Conservation (phyloP, 192 early-diverging fungal species). For the Coemansia sp. region DNA sequence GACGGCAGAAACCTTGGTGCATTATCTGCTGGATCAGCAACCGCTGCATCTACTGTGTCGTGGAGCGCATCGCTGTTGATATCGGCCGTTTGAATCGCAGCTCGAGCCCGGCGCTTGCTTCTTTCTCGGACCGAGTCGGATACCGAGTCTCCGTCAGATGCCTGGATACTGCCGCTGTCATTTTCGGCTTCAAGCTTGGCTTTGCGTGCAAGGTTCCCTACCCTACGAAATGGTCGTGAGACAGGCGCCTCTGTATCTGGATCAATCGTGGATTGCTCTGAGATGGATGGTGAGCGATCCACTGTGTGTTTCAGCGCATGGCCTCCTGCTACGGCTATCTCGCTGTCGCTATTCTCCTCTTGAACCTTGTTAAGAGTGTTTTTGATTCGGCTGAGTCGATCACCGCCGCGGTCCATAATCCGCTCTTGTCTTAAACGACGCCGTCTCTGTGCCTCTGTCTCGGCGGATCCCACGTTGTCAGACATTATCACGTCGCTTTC, state of each 20-base stretch:
- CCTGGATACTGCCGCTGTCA: not conserved
- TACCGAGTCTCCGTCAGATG: conserved; percentile 1
- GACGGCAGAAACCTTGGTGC: not conserved
- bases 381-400: conserved; percentile 47
- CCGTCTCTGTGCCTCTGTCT: conserved; percentile 41
- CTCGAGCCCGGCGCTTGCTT: not conserved
- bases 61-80: conserved; percentile 31
- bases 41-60: conserved; percentile 22
- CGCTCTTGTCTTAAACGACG: conserved; percentile 47
- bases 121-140: not conserved
- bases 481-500: not conserved
- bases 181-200: conserved; percentile 31
- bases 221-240: conserved; percentile 29
- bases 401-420: conserved; percentile 47
- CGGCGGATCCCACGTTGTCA: conserved; percentile 3
- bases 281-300: conserved; percentile 14
- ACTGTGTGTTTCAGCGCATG: conserved; percentile 39
- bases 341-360: conserved; percentile 22
- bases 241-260: not conserved
- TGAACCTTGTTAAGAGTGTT: conserved; percentile 37
- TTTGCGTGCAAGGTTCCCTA: conserved; percentile 49
- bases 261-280: conserved; percentile 5
- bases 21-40: conserved; percentile 31
- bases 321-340: conserved; percentile 39
- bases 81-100: conserved; percentile 13